These are phyloP conservation scores for Seminavis robusta DNA, from an alignment of 108 stramenopile genomes.

Conservation along the genomic window DNA sequence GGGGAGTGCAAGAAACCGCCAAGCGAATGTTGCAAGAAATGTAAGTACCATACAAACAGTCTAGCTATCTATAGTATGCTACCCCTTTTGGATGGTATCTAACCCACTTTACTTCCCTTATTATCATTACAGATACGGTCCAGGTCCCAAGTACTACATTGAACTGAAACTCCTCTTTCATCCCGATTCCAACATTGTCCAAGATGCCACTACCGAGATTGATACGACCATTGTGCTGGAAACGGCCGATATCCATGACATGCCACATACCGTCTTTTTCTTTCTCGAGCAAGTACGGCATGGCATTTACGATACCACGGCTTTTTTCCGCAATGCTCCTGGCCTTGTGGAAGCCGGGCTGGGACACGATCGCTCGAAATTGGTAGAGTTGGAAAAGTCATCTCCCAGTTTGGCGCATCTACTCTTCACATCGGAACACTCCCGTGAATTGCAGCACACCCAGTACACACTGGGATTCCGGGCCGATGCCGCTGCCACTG, in stretches of 20 bases:
- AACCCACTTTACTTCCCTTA: too few relatives aligned
- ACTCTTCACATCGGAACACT: constrained; percentile 85
- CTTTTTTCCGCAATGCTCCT: constrained; percentile 68
- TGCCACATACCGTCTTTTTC: constrained; percentile 78
- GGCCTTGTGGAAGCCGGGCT: constrained; percentile 82
- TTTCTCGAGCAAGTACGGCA: constrained; percentile 82
- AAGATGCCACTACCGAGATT: constrained; percentile 5
- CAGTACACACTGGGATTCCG: constrained; percentile 80
- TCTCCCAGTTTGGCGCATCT: constrained; percentile 25
- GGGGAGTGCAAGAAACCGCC: too few relatives aligned
- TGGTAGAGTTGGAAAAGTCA: too few relatives aligned
- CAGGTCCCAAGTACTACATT: constrained; percentile 68
- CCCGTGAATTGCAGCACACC: constrained; percentile 60
- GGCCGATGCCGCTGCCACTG: constrained; percentile 89
- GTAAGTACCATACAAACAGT: too few relatives aligned
- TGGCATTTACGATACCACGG: constrained; percentile 60
- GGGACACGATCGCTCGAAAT: too few relatives aligned
- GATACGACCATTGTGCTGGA: constrained; percentile 51
- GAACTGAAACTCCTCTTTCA: constrained; percentile 57
- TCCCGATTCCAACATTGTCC: constrained; percentile 17
- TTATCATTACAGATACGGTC: constrained; percentile 76
- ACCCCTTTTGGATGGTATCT: too few relatives aligned
- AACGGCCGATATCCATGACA: constrained; percentile 63
- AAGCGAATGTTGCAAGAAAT: too few relatives aligned
- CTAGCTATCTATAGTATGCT: too few relatives aligned